Base-by-base conservation (phyloP, 2,329 filamentous ascomycete genomes). In the Plectosphaerella sp. region DNA sequence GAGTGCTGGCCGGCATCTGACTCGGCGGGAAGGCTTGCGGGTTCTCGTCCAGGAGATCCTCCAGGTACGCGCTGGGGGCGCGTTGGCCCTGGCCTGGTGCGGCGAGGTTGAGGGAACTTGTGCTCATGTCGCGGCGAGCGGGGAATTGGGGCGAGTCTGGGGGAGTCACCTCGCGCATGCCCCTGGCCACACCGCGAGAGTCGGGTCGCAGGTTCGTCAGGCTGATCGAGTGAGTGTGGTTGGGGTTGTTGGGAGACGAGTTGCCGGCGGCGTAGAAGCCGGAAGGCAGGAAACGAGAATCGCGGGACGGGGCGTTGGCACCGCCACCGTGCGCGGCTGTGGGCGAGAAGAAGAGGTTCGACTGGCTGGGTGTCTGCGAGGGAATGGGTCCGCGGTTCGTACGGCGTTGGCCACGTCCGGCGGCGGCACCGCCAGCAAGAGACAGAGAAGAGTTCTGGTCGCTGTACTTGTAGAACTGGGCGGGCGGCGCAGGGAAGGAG, bases 301-400 rank as follows among this genome's bases (percentile, higher is more conserved):
- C 83, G 50, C 92, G 86, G 59, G 82, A 82, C 45, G 72, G 72
- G 39, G 77, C 71, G 55, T 73, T 71, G 48, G 78, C 75, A 52
- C 77, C 75, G 25, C 18, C 48, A 52, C 78, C 79, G 8, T 81
- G 76, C 42, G 82, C 83, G 2, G 92, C 92, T 0, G 94, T 97
- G 1, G 94, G 94, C 8, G 91, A 96, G 76, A 96, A 99, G 80
- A 99, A 99, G 15, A 97, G 78, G 56, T 87, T 89, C 37, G 83
- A 83, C 60, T 79, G 75, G 63, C 82, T 88, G 11, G 77, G 83
- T 24, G 79, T 83, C 48, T 72, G 72, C 10, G 80, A 81, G 2
- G 77, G 77, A 28, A 73, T 69, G 3, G 78, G 76, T 1, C 74
- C 78, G 47, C 80, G 78, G 52, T 69, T 73, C 14, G 77, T 78